phyloP scores from a whole-genome alignment of 2,329 filamentous ascomycete species.

The Thermoascus crustaceus region DNA sequence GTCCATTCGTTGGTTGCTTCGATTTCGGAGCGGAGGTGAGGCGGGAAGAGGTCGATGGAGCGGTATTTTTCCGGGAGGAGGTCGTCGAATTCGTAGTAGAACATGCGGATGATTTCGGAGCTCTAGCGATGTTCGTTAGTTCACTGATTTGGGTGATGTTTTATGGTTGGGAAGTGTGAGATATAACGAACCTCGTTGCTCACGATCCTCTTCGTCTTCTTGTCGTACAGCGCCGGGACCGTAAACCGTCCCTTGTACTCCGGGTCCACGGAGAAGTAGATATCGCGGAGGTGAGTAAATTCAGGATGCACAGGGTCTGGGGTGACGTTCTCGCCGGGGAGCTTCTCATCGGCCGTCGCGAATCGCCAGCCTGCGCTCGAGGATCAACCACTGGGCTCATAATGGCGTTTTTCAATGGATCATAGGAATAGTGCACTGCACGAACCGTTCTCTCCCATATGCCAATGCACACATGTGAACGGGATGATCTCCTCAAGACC shows the following conservation, averaged over 20 bases:
- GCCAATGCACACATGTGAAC: conserved; percentile 84
- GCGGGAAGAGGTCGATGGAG: conserved; percentile 59
- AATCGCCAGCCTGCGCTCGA: conserved; percentile 67
- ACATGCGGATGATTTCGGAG: conserved; percentile 86
- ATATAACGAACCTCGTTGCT: conserved; percentile 64
- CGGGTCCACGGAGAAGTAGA: conserved; percentile 69
- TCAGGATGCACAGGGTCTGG: conserved; percentile 54
- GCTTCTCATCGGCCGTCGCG: conserved; percentile 53
- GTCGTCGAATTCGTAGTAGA: conserved; percentile 73
- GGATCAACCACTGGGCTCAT: background rate
- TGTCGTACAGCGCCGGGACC: conserved; percentile 73
- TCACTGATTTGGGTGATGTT: conserved; percentile 6
- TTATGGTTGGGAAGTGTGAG: background rate
- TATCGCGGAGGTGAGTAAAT: conserved; percentile 64
- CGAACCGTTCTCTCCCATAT: conserved; percentile 61
- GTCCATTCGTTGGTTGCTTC: conserved; percentile 74
- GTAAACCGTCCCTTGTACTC: conserved; percentile 75
- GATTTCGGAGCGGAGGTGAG: conserved; percentile 56
- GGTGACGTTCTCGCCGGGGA: conserved; percentile 47
- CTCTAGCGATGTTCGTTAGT: conserved; percentile 31
- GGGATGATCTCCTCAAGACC: conserved; percentile 78
- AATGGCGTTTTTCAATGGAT: no score
- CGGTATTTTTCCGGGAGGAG: conserved; percentile 54
- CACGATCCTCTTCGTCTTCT: conserved; percentile 64
- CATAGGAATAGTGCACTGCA: conserved; percentile 6